These are phyloP conservation scores for Zygosaccharomyces pseudobailii DNA, from an alignment of 1,139 yeast genomes.

Conservation along the genomic window DNA sequence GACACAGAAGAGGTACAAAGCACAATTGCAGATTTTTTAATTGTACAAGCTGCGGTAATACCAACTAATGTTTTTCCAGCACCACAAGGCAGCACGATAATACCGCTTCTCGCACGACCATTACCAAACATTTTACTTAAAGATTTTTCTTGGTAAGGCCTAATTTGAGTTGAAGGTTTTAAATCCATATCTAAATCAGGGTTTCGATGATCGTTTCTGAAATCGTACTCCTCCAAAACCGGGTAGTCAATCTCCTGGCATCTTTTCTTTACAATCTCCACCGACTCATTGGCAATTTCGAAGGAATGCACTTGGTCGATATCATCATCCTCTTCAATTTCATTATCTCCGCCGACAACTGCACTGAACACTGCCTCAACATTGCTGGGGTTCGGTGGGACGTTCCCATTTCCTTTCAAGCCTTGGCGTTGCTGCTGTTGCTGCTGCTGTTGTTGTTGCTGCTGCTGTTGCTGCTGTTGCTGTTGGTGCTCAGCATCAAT, in stretches of 20 bases:
- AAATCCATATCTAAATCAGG: slow-evolving; percentile 91
- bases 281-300: slow-evolving; percentile 84
- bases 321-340: slow-evolving; percentile 69
- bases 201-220: slow-evolving; percentile 85
- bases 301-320: slow-evolving; percentile 92
- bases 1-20: slow-evolving; percentile 97
- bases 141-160: slow-evolving; percentile 97
- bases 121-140: slow-evolving; percentile 97
- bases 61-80: slow-evolving; percentile 98
- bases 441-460: slow-evolving; percentile 14
- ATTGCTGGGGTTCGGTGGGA: slow-evolving; percentile 31
- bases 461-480: slow-evolving; percentile 39
- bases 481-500: slow-evolving; percentile 54
- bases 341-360: slow-evolving; percentile 67
- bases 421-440: slow-evolving; percentile 4
- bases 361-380: slow-evolving; percentile 73
- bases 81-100: slow-evolving; percentile 97
- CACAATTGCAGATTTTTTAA: slow-evolving; percentile 90
- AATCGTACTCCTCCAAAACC: slow-evolving; percentile 94
- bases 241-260: slow-evolving; percentile 98
- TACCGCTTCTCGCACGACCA: slow-evolving; percentile 97
- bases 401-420: slow-evolving; percentile 10
- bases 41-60: slow-evolving; percentile 97
- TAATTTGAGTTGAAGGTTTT: slow-evolving; percentile 94
- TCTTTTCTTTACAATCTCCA: slow-evolving; percentile 87